Conservation (phyloP, 2,329 filamentous ascomycete genomes). For the Cladosporium sp. region DNA sequence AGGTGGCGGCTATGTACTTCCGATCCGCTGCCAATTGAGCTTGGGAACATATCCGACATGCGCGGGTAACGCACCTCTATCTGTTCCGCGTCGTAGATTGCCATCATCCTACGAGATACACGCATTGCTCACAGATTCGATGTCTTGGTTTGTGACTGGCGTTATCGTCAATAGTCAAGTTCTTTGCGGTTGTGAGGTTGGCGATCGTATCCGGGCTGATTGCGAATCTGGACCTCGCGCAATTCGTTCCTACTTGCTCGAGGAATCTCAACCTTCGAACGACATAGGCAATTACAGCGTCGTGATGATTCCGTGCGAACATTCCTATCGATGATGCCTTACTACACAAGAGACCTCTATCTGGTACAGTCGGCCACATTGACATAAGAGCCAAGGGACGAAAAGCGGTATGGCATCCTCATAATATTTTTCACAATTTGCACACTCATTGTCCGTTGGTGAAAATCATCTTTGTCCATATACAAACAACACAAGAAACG, state of each 20-base stretch:
- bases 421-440: not conserved
- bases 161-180: not conserved
- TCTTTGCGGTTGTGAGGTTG: not conserved
- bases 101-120: not conserved
- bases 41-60: not conserved
- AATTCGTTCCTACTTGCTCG: not conserved
- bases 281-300: not conserved
- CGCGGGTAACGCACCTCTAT: slow-evolving; percentile 2
- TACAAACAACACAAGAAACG: not conserved
- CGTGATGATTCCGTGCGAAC: not conserved
- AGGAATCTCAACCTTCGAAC: not conserved
- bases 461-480: not conserved
- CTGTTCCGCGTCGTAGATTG: not conserved
- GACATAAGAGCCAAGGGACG: not conserved
- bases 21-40: not conserved
- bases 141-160: not conserved
- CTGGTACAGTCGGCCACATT: not conserved
- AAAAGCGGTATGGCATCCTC: not conserved
- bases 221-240: not conserved
- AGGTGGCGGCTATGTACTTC: not conserved
- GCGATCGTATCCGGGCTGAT: not conserved
- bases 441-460: not conserved
- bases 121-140: not conserved
- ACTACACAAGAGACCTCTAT: not conserved
- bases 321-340: not conserved